phyloP scores from a whole-genome alignment of 805 yeast genomes.

The Lipomyces yamanashiensis region DNA sequence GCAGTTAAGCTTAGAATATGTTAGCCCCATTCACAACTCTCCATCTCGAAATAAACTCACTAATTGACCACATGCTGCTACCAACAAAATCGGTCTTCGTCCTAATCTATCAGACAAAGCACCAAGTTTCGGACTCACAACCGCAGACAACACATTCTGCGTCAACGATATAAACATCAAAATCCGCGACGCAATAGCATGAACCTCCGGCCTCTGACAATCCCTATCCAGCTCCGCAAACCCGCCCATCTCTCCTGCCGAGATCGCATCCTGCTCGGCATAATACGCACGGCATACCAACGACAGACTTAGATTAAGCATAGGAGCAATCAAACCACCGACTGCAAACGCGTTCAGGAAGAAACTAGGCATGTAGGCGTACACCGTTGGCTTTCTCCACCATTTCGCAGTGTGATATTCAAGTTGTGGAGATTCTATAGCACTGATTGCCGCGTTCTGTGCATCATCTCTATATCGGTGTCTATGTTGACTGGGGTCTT shows the following conservation, averaged over 20 bases:
- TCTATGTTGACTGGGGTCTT: too few relatives aligned
- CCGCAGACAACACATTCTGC: slow-evolving; percentile 10
- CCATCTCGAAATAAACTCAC: background rate
- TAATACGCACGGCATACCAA: slow-evolving; percentile 23
- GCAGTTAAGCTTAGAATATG: background rate
- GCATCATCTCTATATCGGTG: background rate
- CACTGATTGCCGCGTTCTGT: background rate
- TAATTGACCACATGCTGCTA: slow-evolving; percentile 3
- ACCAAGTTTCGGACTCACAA: slow-evolving; percentile 24
- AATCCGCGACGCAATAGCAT: slow-evolving; percentile 15
- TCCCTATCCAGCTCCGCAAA: slow-evolving; percentile 3
- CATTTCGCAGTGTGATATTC: background rate
- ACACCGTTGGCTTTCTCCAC: slow-evolving; percentile 14
- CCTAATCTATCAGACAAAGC: slow-evolving; percentile 33
- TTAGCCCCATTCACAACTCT: background rate
- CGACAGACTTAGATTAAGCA: slow-evolving; percentile 13
- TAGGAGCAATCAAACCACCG: slow-evolving; percentile 27
- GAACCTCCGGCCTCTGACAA: slow-evolving; percentile 28
- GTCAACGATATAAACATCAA: slow-evolving; percentile 8
- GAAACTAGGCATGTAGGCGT: slow-evolving; percentile 18
- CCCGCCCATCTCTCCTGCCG: background rate
- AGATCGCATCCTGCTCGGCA: slow-evolving; percentile 9
- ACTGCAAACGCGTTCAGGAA: slow-evolving; percentile 17
- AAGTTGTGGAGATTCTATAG: background rate
- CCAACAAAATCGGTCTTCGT: slow-evolving; percentile 17